phyloP scores from a whole-genome alignment of 495 filamentous ascomycete genomes.

The Haplographium delicatum region DNA sequence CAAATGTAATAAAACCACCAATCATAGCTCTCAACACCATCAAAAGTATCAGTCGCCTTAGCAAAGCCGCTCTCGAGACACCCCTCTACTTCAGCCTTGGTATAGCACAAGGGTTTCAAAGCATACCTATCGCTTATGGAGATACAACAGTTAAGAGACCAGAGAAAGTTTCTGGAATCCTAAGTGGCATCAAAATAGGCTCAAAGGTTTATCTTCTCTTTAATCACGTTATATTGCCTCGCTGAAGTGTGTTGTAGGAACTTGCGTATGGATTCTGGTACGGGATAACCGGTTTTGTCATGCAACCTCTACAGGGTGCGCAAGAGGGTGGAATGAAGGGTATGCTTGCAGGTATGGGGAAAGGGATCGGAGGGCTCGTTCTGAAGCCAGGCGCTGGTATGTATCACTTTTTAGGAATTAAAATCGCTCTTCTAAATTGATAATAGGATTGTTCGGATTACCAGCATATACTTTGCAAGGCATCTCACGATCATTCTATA shows the following conservation, averaged over 20 bases:
- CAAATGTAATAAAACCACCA: background rate
- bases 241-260: conserved; percentile 29
- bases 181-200: conserved; percentile 56
- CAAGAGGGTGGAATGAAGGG: conserved; percentile 44
- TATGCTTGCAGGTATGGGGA: conserved; percentile 64
- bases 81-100: conserved; percentile 74
- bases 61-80: conserved; percentile 58
- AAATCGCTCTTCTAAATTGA: conserved; percentile 9
- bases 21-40: conserved; percentile 30
- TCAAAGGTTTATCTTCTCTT: conserved; percentile 37
- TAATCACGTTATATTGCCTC: too few species aligned
- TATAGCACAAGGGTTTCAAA: conserved; percentile 77
- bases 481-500: conserved; percentile 32
- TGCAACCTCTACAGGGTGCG: conserved; percentile 57
- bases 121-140: conserved; percentile 68
- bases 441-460: conserved; percentile 33
- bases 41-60: conserved; percentile 58
- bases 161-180: conserved; percentile 62
- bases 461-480: conserved; percentile 69
- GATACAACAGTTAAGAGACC: conserved; percentile 60
- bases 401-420: conserved; percentile 4
- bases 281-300: conserved; percentile 63
- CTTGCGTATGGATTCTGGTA: conserved; percentile 60
- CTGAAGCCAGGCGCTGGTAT: conserved; percentile 64
- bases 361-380: conserved; percentile 62